Evolutionary conservation across 2,329 filamentous ascomycete genomes (phyloP), one percentile per base, ranked within the genome.

Genomic region (Chaetomium globosum): DNA sequence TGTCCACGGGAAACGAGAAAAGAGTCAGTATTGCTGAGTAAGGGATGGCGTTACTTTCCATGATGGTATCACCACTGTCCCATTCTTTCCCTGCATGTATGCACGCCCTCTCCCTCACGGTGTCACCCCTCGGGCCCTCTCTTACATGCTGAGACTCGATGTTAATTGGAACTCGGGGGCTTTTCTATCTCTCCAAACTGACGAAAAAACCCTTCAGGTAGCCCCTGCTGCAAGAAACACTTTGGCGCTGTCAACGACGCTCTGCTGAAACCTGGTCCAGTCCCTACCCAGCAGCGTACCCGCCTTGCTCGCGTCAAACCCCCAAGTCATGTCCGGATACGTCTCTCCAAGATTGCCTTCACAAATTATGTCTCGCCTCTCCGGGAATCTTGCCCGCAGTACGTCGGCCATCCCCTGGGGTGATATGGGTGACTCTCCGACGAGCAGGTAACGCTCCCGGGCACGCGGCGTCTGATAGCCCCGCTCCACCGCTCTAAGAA

Each of bases 191-290:
- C 13, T 8, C 1, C n/a, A 23, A 21, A n/a, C 3, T 53, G 23
- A 28, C 6, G 6, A 30, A 26, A 1, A 6, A 5, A 10, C 30
- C 10, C 28, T 10, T 60, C 23, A 65, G 2, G 28, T 39, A n/a
- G 30, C 16, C 39, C 62, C 39, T 9, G 54, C 61, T 13, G 51
- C 31, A 7, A 65, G 9, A 49, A 70, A 70, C 2, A 51, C 48
- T 39, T 61, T 26, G 1, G 63, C 66, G 10, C 63, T 70, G 3
- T 68, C 65, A 33, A 67, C 21, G 19, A 70, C 67, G 30, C 68
- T 68, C 56, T 64, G 30, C 36, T 59, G 16, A 21, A 68, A 67
- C 19, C 67, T 53, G 21, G 60, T 39, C 68, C 68, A 68, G 19
- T 59, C 63, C 51, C 63, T 65, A 10, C 67, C 66, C 13, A 68